Percentiles rank a stretch among this genome's conserved stretches.
phyloP scores from a whole-genome alignment of 73 alveolate genomes.

The Paramecium sonneborni region DNA sequence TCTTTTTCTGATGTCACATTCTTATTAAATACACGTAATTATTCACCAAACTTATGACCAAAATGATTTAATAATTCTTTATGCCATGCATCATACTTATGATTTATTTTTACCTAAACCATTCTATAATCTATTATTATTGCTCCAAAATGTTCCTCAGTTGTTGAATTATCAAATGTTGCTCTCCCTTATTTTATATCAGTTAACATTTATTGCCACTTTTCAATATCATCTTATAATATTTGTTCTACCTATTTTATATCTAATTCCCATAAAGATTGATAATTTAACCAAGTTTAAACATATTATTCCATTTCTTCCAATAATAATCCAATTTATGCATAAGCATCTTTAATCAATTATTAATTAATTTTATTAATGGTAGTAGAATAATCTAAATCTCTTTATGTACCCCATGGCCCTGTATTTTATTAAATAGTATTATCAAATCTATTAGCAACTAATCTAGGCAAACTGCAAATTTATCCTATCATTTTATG shows the following conservation, averaged over 20 bases:
- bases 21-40: constrained; percentile 81
- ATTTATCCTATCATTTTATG: constrained; percentile 84
- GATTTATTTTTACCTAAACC: constrained; percentile 93
- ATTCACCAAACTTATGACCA: constrained; percentile 89
- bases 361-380: constrained; percentile 71
- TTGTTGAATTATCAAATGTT: constrained; percentile 93
- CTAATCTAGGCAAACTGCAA: constrained; percentile 67
- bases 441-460: constrained; percentile 52
- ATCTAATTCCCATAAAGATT: constrained; percentile 99
- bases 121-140: constrained; percentile 94
- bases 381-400: constrained; percentile 69
- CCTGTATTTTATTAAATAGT: not conserved
- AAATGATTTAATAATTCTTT: constrained; percentile 91
- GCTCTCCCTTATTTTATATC: constrained; percentile 91
- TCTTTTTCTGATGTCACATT: constrained; percentile 82
- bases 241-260: constrained; percentile 82
- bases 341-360: constrained; percentile 78
- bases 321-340: constrained; percentile 76
- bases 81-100: constrained; percentile 98
- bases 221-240: constrained; percentile 91
- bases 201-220: constrained; percentile 94
- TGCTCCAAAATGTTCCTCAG: constrained; percentile 96
- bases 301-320: constrained; percentile 93
- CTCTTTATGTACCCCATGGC: constrained; percentile 41
- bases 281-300: constrained; percentile 96